Evolutionary conservation across 495 filamentous ascomycete species (phyloP), one percentile per base, ranked within the genome.

Genomic region (Hamigera avellanea): DNA sequence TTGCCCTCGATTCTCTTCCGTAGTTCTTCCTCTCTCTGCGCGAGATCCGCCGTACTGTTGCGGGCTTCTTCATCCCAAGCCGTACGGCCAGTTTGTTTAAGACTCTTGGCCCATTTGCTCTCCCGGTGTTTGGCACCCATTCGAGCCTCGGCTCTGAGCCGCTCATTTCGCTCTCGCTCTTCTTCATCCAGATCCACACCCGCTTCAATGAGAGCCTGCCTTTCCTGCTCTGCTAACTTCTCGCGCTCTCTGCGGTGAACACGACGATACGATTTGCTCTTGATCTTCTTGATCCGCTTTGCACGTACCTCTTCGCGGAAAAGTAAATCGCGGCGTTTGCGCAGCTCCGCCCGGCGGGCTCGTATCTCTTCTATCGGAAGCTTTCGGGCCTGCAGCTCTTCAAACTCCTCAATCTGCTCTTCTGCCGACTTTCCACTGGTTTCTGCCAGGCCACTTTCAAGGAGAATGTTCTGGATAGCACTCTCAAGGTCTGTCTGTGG

Each of bases 221-320:
- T 67, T 35, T 86, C 78, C n/a, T 75, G 73, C 34, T 84, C 67
- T 41, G 82, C 78, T 28, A 80, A 61, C 39, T 76, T 76, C 51
- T 85, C 76, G 9, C 77, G 71, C 47, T 95, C 84, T 48, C 83
- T 94, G 25, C 91, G 78, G 53, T 95, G 93, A 15, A 96, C 79
- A 34, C 87, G 78, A 13, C 86, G 80, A 50, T 88, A 98, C 0
- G 86, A 73, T 50, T 94, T 96, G 48, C 81, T 87, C 66, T 98
- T 98, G 54, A 98, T 98, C 65, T 95, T 96, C 58, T 95, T 94
- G 56, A 98, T 82, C 2, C 91, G 79, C 59, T 89, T 94, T 3
- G 86, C 73, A 35, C 85, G 77, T 0, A 80, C 73, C 55, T 93
- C 82, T 54, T 98, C 93, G n/a, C 89, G 72, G 40, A 93, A 95